These are phyloP conservation scores for Garcia nutans DNA, from an alignment of 345 rosid species.

Conservation along the genomic window DNA sequence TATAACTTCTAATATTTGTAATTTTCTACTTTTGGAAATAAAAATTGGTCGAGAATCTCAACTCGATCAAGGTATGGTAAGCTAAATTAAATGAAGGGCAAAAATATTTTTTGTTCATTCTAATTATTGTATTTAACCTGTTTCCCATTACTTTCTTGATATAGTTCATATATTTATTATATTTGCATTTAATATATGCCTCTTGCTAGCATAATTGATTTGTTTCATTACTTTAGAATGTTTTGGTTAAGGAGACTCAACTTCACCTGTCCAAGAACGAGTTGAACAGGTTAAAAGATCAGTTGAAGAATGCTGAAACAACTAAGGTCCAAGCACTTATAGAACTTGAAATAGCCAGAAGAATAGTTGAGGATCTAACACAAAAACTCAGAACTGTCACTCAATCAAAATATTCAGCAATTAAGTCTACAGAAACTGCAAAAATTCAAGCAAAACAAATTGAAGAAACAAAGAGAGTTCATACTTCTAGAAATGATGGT, in stretches of 20 bases:
- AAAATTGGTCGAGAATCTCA: neutral
- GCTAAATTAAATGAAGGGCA: neutral
- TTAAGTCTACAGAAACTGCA: slow-evolving; percentile 65
- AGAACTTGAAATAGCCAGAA: slow-evolving; percentile 76
- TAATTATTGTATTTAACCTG: neutral
- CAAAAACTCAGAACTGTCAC: slow-evolving; percentile 52
- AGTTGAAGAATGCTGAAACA: slow-evolving; percentile 69
- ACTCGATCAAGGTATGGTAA: neutral
- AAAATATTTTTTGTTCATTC: neutral
- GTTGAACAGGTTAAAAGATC: slow-evolving; percentile 69
- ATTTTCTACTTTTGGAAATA: neutral
- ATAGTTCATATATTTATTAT: neutral
- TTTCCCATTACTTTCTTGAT: neutral
- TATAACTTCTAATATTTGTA: neutral
- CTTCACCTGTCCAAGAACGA: slow-evolving; percentile 83
- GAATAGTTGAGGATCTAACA: slow-evolving; percentile 63
- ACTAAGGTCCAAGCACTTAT: slow-evolving; percentile 66
- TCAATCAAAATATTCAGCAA: slow-evolving; percentile 61
- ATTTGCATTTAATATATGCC: neutral
- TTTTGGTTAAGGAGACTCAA: slow-evolving; percentile 76
- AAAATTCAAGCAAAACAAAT: slow-evolving; percentile 51
- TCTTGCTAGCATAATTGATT: slow-evolving; percentile 5
- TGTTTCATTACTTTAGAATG: slow-evolving; percentile 46
- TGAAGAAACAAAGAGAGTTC: slow-evolving; percentile 47
- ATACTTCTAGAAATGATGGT: slow-evolving; percentile 40